Base-by-base conservation (phyloP, 1,139 yeast species). In the Candida neerlandica region DNA sequence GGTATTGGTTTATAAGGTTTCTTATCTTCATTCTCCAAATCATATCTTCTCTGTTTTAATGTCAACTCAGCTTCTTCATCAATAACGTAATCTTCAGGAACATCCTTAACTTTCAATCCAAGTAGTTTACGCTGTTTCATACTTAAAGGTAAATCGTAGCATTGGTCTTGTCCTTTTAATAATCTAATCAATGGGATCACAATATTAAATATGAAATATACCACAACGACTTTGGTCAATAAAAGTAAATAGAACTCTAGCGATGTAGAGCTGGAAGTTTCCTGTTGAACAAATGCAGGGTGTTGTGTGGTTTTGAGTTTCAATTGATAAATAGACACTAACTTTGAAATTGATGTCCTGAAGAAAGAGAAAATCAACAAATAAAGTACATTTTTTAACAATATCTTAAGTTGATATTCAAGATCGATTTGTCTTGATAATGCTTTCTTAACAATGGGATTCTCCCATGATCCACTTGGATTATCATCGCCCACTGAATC, bases 391-490 rank as follows among this genome's bases (percentile, higher is more conserved):
- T 61, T 60, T 16, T 46, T 51, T 42, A 66, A 50, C 1, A 69
- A 51, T 4, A 49, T 56, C 44, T 64, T 65, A 39, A 67, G 56
- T 38, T 66, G 64, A 5, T 52, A 46, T 47, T 71, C 74, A 45
- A 63, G 62, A 55, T 71, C 68, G 2, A 65, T 58, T 55, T 75
- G 80, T 33, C 80, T 57, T 4, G 57, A 34, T 45, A 76, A 60
- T 0, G 80, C 80, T 46, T 63, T 64, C 45, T 58, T 57, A 56
- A 75, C 65, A 26, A 71, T 64, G 2, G 79, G 79, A 52, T 67
- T 73, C 21, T 61, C 59, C 80, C 80, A 75, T n/a, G 65, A 68
- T 1, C 78, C 80, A 0, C 70, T 62, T 0, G 77, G 74, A 1
- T 54, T 45, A 5, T 48, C 50, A 5, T 49, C 50, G 12, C 18